Conservation (phyloP, 2,329 filamentous ascomycete species). For the Pestalotiopsis sp. region DNA sequence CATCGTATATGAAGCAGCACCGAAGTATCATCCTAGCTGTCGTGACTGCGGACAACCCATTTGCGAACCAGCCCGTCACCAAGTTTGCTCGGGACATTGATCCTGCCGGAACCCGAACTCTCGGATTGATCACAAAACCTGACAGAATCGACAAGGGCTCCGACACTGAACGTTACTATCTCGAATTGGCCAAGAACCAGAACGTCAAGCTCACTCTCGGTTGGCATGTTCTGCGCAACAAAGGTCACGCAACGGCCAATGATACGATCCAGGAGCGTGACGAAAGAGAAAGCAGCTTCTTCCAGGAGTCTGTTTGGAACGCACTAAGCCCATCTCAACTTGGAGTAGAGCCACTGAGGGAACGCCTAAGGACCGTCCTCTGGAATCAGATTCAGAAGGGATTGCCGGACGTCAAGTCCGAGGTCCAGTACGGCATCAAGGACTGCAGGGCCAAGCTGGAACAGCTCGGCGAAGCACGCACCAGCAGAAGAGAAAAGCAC, state of each 20-base stretch:
- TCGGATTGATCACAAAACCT: neutral
- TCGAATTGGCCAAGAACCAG: neutral
- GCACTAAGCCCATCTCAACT: slow-evolving; percentile 27
- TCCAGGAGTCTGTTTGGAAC: slow-evolving; percentile 22
- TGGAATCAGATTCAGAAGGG: neutral
- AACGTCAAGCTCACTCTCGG: neutral
- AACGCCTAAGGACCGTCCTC: slow-evolving; percentile 29
- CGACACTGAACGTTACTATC: neutral
- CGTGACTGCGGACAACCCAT: slow-evolving; percentile 51
- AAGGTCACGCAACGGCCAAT: slow-evolving; percentile 33
- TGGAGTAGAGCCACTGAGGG: slow-evolving; percentile 27
- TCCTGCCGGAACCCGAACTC: slow-evolving; percentile 14
- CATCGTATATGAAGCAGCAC: neutral
- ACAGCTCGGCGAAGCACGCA: neutral
- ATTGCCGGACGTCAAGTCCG: neutral
- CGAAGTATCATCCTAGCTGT: slow-evolving; percentile 58
- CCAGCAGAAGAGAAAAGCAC: neutral
- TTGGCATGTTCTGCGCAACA: slow-evolving; percentile 19
- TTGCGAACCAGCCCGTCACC: slow-evolving; percentile 56
- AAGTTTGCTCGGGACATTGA: slow-evolving; percentile 32
- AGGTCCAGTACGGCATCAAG: neutral
- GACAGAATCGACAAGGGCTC: neutral
- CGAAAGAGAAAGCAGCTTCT: neutral
- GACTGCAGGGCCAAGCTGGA: neutral
- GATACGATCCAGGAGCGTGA: neutral